Conservation (phyloP, 441 rosid genomes). For the Isatis lusitanica region DNA sequence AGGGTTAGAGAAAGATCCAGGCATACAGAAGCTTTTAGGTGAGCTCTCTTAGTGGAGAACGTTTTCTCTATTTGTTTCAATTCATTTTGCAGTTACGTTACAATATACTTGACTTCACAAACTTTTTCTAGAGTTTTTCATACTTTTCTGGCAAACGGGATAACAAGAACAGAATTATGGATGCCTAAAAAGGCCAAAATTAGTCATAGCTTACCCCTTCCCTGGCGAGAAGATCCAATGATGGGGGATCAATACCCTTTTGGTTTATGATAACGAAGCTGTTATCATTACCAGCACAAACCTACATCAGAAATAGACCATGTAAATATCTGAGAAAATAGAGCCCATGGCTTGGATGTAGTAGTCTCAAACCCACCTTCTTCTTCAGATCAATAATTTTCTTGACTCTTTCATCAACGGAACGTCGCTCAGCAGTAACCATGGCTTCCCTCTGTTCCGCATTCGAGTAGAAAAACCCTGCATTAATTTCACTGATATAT, state of each 20-base stretch:
- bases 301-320: conserved; percentile 49
- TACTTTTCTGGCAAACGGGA: background rate
- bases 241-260: conserved; percentile 97
- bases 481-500: conserved; percentile 80
- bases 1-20: conserved; percentile 1
- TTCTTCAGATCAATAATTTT: conserved; percentile 86
- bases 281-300: conserved; percentile 74
- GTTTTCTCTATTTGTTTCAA: background rate
- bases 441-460: conserved; percentile 98
- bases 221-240: conserved; percentile 87
- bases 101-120: background rate
- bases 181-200: background rate
- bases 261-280: conserved; percentile 87
- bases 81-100: background rate
- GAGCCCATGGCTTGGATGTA: conserved; percentile 4
- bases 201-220: conserved; percentile 74
- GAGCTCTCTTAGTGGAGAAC: background rate
- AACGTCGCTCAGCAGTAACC: conserved; percentile 90
- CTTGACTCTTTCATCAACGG: conserved; percentile 81
- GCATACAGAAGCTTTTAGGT: background rate
- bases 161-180: background rate
- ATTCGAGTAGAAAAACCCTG: conserved; percentile 97
- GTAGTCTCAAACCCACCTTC: conserved; percentile 47
- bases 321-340: conserved; percentile 12
- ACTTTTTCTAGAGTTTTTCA: background rate